A percentile compares a stretch with the other conserved stretches of the same genome.
phyloP scores from a whole-genome alignment of 2,329 filamentous ascomycete species.

The Neurospora sp. region DNA sequence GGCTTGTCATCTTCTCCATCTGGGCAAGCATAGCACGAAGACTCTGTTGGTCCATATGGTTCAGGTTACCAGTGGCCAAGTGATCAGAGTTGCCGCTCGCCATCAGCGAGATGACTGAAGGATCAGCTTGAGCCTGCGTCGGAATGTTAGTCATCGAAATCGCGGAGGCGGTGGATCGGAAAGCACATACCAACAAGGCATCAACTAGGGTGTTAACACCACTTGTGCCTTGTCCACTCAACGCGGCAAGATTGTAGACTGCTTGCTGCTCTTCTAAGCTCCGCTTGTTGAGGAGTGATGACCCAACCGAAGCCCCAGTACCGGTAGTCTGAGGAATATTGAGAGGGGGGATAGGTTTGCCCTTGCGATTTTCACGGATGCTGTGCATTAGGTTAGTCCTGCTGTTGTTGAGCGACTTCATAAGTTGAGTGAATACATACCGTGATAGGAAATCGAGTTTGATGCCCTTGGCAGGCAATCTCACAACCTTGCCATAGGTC shows the following conservation, averaged over 20 bases:
- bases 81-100: conserved; percentile 35
- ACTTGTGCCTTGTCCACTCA: conserved; percentile 41
- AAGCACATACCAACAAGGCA: conserved; percentile 51
- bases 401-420: not conserved
- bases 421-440: conserved; percentile 29
- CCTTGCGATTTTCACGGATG: conserved; percentile 20
- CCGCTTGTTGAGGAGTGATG: conserved; percentile 22
- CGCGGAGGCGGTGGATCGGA: not conserved
- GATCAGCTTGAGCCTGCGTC: conserved; percentile 33
- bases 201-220: conserved; percentile 45
- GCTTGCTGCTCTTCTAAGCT: conserved; percentile 55
- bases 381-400: conserved; percentile 16
- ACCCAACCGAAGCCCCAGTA: not conserved
- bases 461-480: conserved; percentile 53
- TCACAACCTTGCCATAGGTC: conserved; percentile 55
- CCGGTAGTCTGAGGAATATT: not conserved
- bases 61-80: conserved; percentile 29
- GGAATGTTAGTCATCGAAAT: conserved; percentile 6
- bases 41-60: conserved; percentile 31
- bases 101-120: conserved; percentile 36
- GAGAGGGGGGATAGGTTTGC: conserved; percentile 24
- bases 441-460: conserved; percentile 62
- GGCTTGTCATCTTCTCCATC: conserved; percentile 33
- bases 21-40: conserved; percentile 39
- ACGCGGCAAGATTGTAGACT: conserved; percentile 51